Conservation (phyloP, 768 basidiomycete species). For the Boletellus ananas region DNA sequence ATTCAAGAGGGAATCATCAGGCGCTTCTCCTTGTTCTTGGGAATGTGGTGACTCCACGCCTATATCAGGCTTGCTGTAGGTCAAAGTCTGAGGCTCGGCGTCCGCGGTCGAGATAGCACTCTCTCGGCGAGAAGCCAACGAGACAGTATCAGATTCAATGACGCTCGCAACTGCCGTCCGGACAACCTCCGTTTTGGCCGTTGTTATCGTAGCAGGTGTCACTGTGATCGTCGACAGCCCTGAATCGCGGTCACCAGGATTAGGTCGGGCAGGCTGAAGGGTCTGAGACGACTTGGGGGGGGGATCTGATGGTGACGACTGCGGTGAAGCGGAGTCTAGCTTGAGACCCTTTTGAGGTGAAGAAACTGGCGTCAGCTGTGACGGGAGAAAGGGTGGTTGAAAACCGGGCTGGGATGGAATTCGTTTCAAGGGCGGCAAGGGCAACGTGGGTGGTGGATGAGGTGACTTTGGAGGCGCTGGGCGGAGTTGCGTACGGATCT, state of each 20-base stretch:
- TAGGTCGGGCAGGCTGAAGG: constrained; percentile 12
- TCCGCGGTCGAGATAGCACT: constrained; percentile 11
- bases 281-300: constrained; percentile 19
- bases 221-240: constrained; percentile 43
- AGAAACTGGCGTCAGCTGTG: constrained; percentile 10
- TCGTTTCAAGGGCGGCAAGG: constrained; percentile 24
- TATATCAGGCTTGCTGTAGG: neutral
- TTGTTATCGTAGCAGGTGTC: constrained; percentile 38
- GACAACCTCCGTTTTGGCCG: constrained; percentile 46
- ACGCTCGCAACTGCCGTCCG: constrained; percentile 52
- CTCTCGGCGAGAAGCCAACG: constrained; percentile 14
- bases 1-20: constrained; percentile 16
- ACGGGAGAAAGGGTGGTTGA: constrained; percentile 2
- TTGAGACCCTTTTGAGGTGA: constrained; percentile 2
- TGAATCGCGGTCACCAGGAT: constrained; percentile 29
- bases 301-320: constrained; percentile 3
- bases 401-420: constrained; percentile 12
- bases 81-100: neutral
- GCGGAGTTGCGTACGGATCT: constrained; percentile 29
- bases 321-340: constrained; percentile 1
- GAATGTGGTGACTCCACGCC: constrained; percentile 1
- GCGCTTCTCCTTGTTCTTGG: constrained; percentile 11
- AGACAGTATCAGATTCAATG: constrained; percentile 33
- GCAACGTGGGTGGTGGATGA: constrained; percentile 18
- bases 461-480: constrained; percentile 23